Evolutionary conservation across 2,329 filamentous ascomycete species (phyloP), one percentile per base, ranked within the genome.

Genomic region (Drechslerella coelobrocha): DNA sequence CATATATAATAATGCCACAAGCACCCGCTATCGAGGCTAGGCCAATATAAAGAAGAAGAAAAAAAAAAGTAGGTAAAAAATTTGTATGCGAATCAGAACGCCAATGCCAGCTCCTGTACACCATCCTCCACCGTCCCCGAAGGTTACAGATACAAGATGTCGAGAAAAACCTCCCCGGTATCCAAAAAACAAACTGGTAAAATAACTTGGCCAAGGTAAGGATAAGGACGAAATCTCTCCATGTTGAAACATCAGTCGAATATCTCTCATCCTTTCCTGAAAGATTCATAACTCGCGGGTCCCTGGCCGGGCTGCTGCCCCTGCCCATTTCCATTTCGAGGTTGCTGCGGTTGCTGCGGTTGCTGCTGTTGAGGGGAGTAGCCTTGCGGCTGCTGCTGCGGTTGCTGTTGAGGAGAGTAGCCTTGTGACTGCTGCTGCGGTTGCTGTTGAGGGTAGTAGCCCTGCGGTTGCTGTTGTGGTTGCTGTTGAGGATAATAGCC

Each of bases 351-450:
- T 73, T 80, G 78, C 48, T 81, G 79, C 37, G 29, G 29, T 6
- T 31, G 12, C 29, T 31, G 29, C 29, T 31, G 75, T 51, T 77
- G 73, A 17, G 74, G 69, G n/a, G 45, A 26, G 31, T 74, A 54
- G 41, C 74, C 71, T 62, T 79, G 77, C 73, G 77, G 71, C 60
- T 77, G 17, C 77, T 80, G 62, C 73, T 81, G 74, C 74, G 81
- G 79, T 72, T 82, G 75, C 72, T 76, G 75, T 51, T 77, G 73
- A 17, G 74, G 69, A 19, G n/a, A n/a, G n/a, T n/a, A n/a, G n/a
- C n/a, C n/a, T n/a, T n/a, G n/a, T n/a, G 75, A 74, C 39, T 72
- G 75, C 43, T 80, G 62, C 73, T 81, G 74, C 74, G 81, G 79
- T 72, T 82, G 78, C 54, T 53, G 21, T 31, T 51, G 47, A 2